These are phyloP conservation scores for barley (Hordeum vulgare) DNA, from an alignment of 176 grass and related monocot genomes.

Conservation along the genomic window DNA sequence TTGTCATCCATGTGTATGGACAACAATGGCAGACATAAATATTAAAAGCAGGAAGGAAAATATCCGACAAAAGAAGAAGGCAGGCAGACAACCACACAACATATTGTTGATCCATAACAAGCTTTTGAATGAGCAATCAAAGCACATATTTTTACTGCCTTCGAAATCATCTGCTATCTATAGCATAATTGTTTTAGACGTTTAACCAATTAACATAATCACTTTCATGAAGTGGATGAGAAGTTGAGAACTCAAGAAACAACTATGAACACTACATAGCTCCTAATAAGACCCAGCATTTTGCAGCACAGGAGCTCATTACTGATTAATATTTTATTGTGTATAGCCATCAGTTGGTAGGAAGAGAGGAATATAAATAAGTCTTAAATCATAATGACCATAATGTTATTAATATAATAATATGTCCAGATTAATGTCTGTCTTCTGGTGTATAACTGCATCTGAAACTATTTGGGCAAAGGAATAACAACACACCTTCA, in stretches of 20 bases:
- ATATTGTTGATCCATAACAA: not conserved
- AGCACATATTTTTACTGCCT: not conserved
- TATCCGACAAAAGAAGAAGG: not conserved
- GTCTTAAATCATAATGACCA: not conserved
- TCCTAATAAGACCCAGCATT: not conserved
- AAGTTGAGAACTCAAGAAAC: not conserved
- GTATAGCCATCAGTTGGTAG: not conserved
- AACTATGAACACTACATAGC: not conserved
- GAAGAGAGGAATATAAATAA: not conserved
- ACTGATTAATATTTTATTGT: not conserved
- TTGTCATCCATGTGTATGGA: not conserved
- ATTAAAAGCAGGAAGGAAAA: not conserved
- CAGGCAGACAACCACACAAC: not conserved
- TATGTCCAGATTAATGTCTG: not conserved
- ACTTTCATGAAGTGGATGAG: not conserved
- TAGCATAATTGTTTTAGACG: not conserved
- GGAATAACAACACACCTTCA: conserved; percentile 35
- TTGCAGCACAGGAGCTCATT: not conserved
- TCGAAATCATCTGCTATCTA: not conserved
- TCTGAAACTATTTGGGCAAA: not conserved
- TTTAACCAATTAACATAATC: not conserved
- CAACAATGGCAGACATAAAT: not conserved
- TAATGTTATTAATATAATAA: not conserved
- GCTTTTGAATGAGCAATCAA: not conserved
- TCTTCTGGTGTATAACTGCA: not conserved